phyloP scores from a whole-genome alignment of 441 rosid species.

The Adansonia gregorii region DNA sequence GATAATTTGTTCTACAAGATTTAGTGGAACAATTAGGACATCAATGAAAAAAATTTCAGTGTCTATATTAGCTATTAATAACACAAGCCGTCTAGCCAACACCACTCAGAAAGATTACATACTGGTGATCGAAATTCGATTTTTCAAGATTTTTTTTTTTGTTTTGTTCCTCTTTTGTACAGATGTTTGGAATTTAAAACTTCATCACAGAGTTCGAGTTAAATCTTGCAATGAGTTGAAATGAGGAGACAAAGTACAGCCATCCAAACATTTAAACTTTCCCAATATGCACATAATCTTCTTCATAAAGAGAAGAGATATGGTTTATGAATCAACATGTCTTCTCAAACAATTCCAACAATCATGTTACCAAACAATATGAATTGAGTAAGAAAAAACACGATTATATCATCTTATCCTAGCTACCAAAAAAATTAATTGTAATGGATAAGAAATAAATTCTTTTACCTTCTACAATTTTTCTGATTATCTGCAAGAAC shows the following conservation, averaged over 20 bases:
- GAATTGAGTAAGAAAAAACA: neutral
- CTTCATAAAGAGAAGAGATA: neutral
- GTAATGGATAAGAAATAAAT: neutral
- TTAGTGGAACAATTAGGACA: neutral
- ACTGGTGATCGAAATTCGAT: neutral
- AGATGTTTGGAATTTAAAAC: neutral
- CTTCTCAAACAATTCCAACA: conserved; percentile 8
- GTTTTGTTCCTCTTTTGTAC: neutral
- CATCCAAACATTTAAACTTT: no score
- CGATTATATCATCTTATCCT: neutral
- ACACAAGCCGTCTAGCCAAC: neutral
- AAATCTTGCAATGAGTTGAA: neutral
- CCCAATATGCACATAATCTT: neutral
- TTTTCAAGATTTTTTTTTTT: neutral
- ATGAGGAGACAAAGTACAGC: neutral
- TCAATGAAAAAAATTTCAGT: neutral
- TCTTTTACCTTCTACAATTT: neutral
- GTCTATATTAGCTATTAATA: neutral
- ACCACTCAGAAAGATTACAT: neutral
- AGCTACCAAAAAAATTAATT: neutral
- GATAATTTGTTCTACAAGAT: neutral
- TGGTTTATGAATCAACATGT: neutral
- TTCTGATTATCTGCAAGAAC: neutral
- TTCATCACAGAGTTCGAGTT: neutral
- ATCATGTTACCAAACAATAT: neutral